Conservation (phyloP, 2,329 filamentous ascomycete genomes). For the Camillea tinctor region DNA sequence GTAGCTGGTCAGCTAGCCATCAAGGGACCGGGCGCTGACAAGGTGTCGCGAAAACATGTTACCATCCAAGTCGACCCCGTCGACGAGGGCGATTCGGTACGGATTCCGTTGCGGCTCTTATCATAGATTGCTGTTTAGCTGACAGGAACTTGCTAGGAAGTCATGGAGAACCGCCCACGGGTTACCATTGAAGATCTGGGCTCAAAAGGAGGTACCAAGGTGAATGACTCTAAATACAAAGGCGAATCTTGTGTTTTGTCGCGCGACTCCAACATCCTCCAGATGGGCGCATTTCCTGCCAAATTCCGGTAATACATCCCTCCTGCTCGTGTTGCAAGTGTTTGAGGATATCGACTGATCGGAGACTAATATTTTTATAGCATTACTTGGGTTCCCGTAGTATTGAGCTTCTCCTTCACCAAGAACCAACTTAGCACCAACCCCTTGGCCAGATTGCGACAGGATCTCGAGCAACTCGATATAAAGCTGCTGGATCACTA, state of each 20-base stretch:
- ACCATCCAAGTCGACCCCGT: conserved; percentile 70
- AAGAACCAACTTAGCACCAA: conserved; percentile 67
- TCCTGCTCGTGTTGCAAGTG: neutral
- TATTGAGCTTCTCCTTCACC: conserved; percentile 79
- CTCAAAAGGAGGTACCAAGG: conserved; percentile 80
- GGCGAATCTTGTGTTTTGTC: conserved; percentile 58
- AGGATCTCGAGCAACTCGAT: conserved; percentile 77
- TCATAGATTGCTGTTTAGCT: neutral
- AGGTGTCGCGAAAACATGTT: conserved; percentile 86
- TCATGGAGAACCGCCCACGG: conserved; percentile 63
- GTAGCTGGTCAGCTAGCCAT: conserved; percentile 67
- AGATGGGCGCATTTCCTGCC: conserved; percentile 68
- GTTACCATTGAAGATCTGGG: conserved; percentile 74
- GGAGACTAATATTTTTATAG: conserved; percentile 39
- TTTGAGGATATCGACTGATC: conserved; percentile 2
- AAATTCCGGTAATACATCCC: conserved; percentile 51
- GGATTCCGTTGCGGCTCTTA: conserved; percentile 19
- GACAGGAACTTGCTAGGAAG: conserved; percentile 45
- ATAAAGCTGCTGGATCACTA: conserved; percentile 82
- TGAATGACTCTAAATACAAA: conserved; percentile 72
- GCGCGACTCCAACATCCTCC: conserved; percentile 60
- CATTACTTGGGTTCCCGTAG: conserved; percentile 74
- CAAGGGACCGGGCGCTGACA: conserved; percentile 59
- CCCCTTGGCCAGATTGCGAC: conserved; percentile 60
- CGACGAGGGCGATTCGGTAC: conserved; percentile 64